These are phyloP conservation scores for Oidium heveae DNA, from an alignment of 2,329 filamentous ascomycete species.

Conservation along the genomic window DNA sequence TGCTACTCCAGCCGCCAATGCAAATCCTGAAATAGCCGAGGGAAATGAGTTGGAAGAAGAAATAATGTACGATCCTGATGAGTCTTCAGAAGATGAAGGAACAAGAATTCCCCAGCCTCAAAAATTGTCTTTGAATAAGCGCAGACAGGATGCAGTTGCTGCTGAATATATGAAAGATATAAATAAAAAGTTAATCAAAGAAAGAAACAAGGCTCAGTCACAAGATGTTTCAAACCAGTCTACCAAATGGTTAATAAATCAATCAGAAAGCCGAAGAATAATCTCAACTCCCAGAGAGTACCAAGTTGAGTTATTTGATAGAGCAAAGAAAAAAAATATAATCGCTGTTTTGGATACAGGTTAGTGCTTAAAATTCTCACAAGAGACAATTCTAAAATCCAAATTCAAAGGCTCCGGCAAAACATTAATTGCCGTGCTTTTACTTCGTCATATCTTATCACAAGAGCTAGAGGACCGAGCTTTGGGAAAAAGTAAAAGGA, in stretches of 20 bases:
- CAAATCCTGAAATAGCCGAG: not conserved
- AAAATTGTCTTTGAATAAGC: conserved; percentile 22
- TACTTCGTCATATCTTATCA: conserved; percentile 53
- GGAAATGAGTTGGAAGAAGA: not conserved
- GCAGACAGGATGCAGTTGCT: conserved; percentile 24
- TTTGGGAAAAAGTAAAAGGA: conserved; percentile 29
- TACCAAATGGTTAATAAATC: conserved; percentile 12
- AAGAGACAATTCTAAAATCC: conserved; percentile 28
- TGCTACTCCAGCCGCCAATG: not conserved
- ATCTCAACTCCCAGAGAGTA: conserved; percentile 70
- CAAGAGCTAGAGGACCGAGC: conserved; percentile 49
- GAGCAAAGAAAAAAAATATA: conserved; percentile 59
- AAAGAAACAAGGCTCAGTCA: conserved; percentile 4
- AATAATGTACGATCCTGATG: not conserved
- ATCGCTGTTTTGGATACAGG: conserved; percentile 90
- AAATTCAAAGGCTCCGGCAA: conserved; percentile 56
- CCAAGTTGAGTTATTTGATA: conserved; percentile 74
- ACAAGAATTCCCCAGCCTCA: conserved; percentile 14
- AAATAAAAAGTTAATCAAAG: conserved; percentile 9
- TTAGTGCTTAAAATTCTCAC: conserved; percentile 18
- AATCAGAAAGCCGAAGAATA: conserved; percentile 21
- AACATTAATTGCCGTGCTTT: conserved; percentile 76
- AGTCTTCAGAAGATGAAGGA: conserved; percentile 4
- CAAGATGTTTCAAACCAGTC: conserved; percentile 10
- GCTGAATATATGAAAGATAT: conserved; percentile 18